phyloP scores from a whole-genome alignment of 108 stramenopile genomes.

The Skeletonema tropicum region DNA sequence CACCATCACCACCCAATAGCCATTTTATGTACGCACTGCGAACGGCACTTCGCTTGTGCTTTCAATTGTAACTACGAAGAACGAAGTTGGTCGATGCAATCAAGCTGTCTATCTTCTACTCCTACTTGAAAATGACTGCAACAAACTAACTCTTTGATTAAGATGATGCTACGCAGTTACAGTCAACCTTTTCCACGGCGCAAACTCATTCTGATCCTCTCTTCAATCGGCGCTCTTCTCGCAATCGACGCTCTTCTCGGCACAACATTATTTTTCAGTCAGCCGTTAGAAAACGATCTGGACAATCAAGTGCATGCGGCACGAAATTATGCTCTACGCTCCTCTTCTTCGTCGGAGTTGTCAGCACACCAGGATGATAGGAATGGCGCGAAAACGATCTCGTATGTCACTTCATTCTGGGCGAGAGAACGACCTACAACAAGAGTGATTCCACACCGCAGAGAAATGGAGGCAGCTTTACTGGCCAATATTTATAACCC shows the following conservation, averaged over 20 bases:
- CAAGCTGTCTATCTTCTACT: no score
- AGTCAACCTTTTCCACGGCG: not conserved
- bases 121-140: no score
- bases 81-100: no score
- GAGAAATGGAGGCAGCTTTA: conserved; percentile 1
- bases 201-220: not conserved
- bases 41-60: no score
- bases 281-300: not conserved
- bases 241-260: not conserved
- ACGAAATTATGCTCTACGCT: not conserved
- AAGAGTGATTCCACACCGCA: not conserved
- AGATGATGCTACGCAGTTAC: no score
- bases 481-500: not conserved
- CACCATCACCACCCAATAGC: no score
- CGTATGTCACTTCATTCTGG: not conserved
- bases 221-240: not conserved
- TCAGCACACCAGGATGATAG: not conserved
- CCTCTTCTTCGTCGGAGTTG: no score
- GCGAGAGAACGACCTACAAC: not conserved
- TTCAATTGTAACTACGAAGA: no score
- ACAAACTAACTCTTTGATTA: no score
- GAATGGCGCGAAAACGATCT: not conserved
- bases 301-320: not conserved
- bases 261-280: conserved; percentile 1
- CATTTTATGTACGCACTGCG: no score